Percentiles rank a stretch among this genome's conserved stretches.
Conservation (phyloP, 73 alveolate genomes). For the Stentor roeselii region DNA sequence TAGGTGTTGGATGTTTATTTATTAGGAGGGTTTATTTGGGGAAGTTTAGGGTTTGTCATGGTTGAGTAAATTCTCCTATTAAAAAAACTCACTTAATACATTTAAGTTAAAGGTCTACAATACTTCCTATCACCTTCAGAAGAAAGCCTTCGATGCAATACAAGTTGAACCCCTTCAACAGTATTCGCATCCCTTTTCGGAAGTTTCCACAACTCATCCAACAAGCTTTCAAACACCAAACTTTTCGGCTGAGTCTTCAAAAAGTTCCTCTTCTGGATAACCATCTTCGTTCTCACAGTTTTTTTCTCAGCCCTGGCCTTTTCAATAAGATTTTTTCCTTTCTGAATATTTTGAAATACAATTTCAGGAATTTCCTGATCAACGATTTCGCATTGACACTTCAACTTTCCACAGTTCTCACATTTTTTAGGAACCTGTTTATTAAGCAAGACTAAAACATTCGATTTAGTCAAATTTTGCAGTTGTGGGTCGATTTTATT, state of each 20-base stretch:
- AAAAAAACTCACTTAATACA: too few species aligned
- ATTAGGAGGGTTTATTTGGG: neutral
- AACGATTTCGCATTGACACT: neutral
- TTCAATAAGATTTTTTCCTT: neutral
- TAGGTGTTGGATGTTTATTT: neutral
- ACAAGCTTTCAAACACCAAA: neutral
- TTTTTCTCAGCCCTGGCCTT: neutral
- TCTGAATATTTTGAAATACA: neutral
- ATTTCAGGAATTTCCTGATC: neutral
- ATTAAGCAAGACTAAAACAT: neutral
- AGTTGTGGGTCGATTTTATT: neutral
- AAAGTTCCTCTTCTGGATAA: neutral
- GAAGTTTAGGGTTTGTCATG: too few species aligned
- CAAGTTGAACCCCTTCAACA: neutral
- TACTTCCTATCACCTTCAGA: neutral
- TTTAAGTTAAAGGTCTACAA: too few species aligned
- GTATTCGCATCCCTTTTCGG: neutral
- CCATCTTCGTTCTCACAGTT: neutral
- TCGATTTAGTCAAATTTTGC: neutral
- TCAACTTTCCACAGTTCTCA: neutral
- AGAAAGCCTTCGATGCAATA: neutral
- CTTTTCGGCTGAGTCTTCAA: neutral
- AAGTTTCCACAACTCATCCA: neutral
- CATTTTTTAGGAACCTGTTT: neutral
- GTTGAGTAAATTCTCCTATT: too few species aligned